Evolutionary conservation across 2,329 filamentous ascomycete species (phyloP).

Genomic region (Aspergillus melleus): DNA sequence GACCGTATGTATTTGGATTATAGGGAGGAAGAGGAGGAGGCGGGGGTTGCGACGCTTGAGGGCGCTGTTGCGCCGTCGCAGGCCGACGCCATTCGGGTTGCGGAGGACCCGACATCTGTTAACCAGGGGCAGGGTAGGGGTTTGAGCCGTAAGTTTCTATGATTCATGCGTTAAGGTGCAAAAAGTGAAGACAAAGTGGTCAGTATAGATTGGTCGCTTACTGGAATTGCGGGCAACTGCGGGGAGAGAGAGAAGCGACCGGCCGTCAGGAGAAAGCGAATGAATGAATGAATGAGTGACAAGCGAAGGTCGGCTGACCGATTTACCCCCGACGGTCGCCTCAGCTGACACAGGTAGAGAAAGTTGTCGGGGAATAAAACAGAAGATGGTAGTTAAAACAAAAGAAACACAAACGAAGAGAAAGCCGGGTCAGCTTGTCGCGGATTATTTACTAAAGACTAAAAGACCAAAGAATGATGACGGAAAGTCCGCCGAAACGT

Average conservation of each 20-base stretch:
- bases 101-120: constrained; percentile 22
- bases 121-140: constrained; percentile 26
- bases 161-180: neutral
- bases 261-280: neutral
- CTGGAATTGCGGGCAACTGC: neutral
- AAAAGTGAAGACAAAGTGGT: no score
- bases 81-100: constrained; percentile 43
- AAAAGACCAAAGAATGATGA: neutral
- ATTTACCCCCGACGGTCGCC: neutral
- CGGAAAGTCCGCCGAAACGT: neutral
- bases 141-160: constrained; percentile 37
- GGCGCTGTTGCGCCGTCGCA: constrained; percentile 20
- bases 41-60: constrained; percentile 26
- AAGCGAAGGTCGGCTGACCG: neutral
- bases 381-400: no score
- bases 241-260: neutral
- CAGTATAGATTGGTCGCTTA: constrained; percentile 1
- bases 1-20: constrained; percentile 37
- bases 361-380: neutral
- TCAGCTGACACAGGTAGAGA: neutral
- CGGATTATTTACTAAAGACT: neutral
- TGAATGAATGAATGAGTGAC: neutral
- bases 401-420: neutral
- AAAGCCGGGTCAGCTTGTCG: neutral
- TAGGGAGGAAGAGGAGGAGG: constrained; percentile 25